Conservation (phyloP, 1,139 yeast species). For the Kodamaea arcana region DNA sequence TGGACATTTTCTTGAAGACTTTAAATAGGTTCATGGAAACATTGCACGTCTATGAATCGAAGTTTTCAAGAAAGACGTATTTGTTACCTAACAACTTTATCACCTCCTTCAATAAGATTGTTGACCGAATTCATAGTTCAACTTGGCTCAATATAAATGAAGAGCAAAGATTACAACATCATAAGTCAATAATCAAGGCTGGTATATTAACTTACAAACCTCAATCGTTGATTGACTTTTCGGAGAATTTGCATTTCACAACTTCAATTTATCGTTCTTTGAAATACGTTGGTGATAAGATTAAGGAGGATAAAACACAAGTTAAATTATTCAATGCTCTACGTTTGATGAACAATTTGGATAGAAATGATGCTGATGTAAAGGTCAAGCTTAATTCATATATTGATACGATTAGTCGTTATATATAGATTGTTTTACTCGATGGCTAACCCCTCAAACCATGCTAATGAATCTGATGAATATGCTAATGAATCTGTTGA, state of each 20-base stretch:
- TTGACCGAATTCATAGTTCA: constrained; percentile 20
- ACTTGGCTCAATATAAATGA: constrained; percentile 24
- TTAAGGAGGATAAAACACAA: constrained; percentile 5
- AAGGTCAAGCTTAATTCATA: constrained; percentile 9
- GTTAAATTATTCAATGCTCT: constrained; percentile 6
- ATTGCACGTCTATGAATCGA: constrained; percentile 18
- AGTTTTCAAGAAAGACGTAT: constrained; percentile 11
- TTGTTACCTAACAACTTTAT: constrained; percentile 20
- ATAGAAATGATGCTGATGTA: constrained; percentile 5
- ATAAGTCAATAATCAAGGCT: constrained; percentile 25
- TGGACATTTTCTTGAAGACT: constrained; percentile 13
- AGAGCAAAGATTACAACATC: constrained; percentile 15
- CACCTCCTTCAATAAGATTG: constrained; percentile 23
- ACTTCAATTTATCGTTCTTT: constrained; percentile 20
- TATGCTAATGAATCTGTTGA: no score
- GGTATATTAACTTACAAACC: constrained; percentile 33
- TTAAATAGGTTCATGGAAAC: constrained; percentile 20
- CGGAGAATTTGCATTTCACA: constrained; percentile 17
- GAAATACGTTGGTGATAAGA: constrained; percentile 9
- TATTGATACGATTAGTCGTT: constrained; percentile 5
- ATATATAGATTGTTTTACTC: no score
- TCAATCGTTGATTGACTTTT: constrained; percentile 16
- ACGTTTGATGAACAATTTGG: constrained; percentile 5
- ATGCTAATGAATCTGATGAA: no score
- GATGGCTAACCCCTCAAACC: no score